Base-by-base conservation (phyloP, 2,329 filamentous ascomycete genomes). In the Monosporascus sp. region DNA sequence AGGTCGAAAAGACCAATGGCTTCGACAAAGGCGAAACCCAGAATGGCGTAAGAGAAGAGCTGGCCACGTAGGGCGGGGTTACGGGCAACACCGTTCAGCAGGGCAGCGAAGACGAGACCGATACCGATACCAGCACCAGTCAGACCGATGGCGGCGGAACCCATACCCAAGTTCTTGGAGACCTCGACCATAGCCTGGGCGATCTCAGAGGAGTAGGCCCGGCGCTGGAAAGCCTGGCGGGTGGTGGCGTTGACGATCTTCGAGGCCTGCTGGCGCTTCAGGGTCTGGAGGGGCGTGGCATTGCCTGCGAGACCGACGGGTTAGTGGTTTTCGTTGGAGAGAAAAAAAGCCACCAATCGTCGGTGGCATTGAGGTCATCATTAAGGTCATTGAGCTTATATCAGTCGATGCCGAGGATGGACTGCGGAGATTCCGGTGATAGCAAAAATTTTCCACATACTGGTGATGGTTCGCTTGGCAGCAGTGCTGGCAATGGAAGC, bases 41-140 rank as follows among this genome's bases (percentile, higher is more conserved):
- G 81, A 88, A 94, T 93, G 84, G 89, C 89, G 80, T 94, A 93
- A 67, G 88, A 89, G 88, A 94, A 96, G 72, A 96, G 89, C 85
- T 95, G 90, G 75, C 89, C 90, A 81, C 89, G 88, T 80, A 95
- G 89, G 72, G 88, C 88, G 72, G 90, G 90, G 89, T 96, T 96
- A 81, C 90, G 89, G 81, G 90, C 89, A 75, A 94, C 89, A 80
- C 85, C 85, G 78, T 89, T 86, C 72, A 95, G 83, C 74, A 95
- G 89, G 70, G 89, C 86, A 73, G 88, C 89, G 85, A 95, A 95
- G 73, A 95, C 90, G 73, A 93, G 85, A 83, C 90, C 90, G 78
- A 94, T 95, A 89, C 90, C 90, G 76, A 94, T 90, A 90, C 89
- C 88, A 72, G 89, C 88, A 87, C 88, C 88, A 73, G 88, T 89